Conservation (phyloP, 495 filamentous ascomycete species). For the Staphylotrichum tortipilum region DNA sequence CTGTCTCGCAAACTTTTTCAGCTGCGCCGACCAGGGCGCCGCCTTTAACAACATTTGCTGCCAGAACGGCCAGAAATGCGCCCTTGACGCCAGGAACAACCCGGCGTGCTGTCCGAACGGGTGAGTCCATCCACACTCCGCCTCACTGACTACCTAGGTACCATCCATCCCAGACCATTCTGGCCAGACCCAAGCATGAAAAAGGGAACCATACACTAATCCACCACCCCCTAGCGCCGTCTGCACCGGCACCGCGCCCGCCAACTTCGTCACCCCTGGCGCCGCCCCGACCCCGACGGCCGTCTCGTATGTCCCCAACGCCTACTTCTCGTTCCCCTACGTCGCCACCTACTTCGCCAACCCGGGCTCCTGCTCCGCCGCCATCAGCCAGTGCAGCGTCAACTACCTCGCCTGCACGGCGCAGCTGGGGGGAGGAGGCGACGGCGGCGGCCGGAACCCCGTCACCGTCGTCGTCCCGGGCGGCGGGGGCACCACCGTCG, state of each 20-base stretch:
- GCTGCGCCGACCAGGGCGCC: slow-evolving; percentile 32
- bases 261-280: slow-evolving; percentile 37
- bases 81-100: slow-evolving; percentile 31
- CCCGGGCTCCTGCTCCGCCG: slow-evolving; percentile 53
- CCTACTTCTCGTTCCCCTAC: slow-evolving; percentile 57
- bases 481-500: slow-evolving; percentile 44
- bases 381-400: slow-evolving; percentile 54
- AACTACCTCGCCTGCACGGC: slow-evolving; percentile 57
- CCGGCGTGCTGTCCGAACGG: slow-evolving; percentile 40
- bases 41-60: slow-evolving; percentile 37
- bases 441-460: slow-evolving; percentile 45
- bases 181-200: too few species aligned
- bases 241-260: slow-evolving; percentile 39
- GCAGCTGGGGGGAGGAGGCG: slow-evolving; percentile 44
- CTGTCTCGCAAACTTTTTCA: slow-evolving; percentile 34
- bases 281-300: slow-evolving; percentile 34
- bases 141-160: too few species aligned
- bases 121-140: too few species aligned
- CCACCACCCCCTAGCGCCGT: slow-evolving; percentile 37
- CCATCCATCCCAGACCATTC: too few species aligned
- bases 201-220: too few species aligned
- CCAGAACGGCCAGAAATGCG: slow-evolving; percentile 35
- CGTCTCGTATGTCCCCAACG: slow-evolving; percentile 40
- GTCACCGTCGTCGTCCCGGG: slow-evolving; percentile 56
- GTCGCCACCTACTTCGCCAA: slow-evolving; percentile 59